phyloP scores from a whole-genome alignment of 345 rosid species.

The Dimocarpus longan region DNA sequence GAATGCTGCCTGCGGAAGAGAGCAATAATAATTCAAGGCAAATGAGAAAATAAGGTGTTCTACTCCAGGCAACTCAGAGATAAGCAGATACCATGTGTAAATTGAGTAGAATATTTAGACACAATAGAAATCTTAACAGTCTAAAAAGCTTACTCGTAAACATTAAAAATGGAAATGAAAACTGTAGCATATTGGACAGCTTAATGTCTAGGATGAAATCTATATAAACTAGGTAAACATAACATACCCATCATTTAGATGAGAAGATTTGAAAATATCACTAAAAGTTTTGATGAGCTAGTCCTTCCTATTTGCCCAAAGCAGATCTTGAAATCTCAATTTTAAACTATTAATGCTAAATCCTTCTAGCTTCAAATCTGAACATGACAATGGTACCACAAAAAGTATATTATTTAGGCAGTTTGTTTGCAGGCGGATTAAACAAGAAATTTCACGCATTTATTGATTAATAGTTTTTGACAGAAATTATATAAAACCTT shows the following conservation, averaged over 20 bases:
- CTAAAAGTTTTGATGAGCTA: not conserved
- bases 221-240: not conserved
- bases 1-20: constrained; percentile 69
- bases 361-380: not conserved
- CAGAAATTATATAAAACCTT: not conserved
- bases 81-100: not conserved
- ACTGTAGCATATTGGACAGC: not conserved
- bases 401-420: not conserved
- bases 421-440: not conserved
- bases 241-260: not conserved
- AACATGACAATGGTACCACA: not conserved
- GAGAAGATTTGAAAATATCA: not conserved
- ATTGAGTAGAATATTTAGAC: not conserved
- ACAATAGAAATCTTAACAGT: not conserved
- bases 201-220: not conserved
- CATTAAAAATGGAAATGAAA: not conserved
- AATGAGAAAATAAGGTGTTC: not conserved
- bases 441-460: not conserved
- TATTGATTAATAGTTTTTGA: not conserved
- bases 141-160: not conserved
- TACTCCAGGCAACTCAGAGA: not conserved
- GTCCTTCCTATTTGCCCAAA: not conserved
- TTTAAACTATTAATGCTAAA: not conserved
- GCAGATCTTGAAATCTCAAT: not conserved
- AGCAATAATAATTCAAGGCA: not conserved